A percentile compares a stretch with the other conserved stretches of the same genome.
phyloP scores from a whole-genome alignment of 768 basidiomycete genomes.

The Tubosaeta sp. region DNA sequence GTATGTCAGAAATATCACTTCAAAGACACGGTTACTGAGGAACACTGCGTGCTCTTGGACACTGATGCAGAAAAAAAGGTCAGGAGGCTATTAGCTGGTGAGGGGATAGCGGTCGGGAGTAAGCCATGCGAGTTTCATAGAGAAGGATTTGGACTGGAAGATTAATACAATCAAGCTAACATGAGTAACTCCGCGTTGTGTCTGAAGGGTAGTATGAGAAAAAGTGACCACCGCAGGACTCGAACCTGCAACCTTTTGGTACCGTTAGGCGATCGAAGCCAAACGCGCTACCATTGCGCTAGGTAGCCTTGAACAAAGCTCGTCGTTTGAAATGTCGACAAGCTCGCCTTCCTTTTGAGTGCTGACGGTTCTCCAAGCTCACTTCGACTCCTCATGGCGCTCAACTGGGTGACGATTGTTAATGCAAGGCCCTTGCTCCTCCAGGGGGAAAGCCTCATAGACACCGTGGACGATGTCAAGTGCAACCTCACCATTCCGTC shows the following conservation, averaged over 20 bases:
- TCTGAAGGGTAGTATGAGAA: constrained; percentile 11
- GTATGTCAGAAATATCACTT: too few relatives aligned
- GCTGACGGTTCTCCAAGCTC: background rate
- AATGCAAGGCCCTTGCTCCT: constrained; percentile 57
- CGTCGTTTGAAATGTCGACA: background rate
- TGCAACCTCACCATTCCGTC: constrained; percentile 56
- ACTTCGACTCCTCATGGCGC: constrained; percentile 50
- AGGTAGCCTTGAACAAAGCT: constrained; percentile 51
- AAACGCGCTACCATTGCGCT: constrained; percentile 95
- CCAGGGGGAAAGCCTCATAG: constrained; percentile 56
- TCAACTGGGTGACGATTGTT: constrained; percentile 74
- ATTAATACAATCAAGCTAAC: background rate
- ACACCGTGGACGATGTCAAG: constrained; percentile 57
- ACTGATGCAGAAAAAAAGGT: constrained; percentile 33
- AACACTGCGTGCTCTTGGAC: constrained; percentile 46
- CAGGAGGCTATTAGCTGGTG: constrained; percentile 31
- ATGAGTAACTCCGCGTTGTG: background rate
- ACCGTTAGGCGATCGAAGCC: constrained; percentile 75
- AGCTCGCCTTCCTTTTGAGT: background rate
- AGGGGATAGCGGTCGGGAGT: constrained; percentile 56
- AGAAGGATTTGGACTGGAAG: constrained; percentile 14
- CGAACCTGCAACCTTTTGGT: constrained; percentile 98
- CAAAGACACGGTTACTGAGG: constrained; percentile 54
- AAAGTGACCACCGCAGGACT: constrained; percentile 85
- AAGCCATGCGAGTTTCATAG: constrained; percentile 61